These are phyloP conservation scores for Blastocystis sp. DNA, from an alignment of 352 stramenopile genomes.

Conservation along the genomic window DNA sequence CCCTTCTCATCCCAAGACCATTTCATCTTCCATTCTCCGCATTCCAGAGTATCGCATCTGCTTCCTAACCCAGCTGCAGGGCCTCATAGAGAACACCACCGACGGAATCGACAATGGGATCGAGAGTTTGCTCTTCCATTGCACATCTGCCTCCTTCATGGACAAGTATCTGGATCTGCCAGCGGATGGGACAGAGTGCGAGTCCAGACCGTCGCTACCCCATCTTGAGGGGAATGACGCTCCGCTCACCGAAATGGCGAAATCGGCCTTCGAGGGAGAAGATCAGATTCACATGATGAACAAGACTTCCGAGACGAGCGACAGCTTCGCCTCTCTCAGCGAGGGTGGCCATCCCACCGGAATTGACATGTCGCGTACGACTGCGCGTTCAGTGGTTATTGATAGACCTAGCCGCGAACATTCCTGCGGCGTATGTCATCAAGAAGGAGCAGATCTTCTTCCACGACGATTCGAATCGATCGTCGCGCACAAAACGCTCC, in stretches of 20 bases:
- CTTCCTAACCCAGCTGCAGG: conserved; percentile 57
- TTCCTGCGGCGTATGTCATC: conserved; percentile 49
- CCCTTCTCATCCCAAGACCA: conserved; percentile 1
- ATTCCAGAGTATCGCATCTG: conserved; percentile 56
- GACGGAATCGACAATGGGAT: neutral
- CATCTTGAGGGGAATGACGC: no score
- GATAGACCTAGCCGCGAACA: conserved; percentile 26
- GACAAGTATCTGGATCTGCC: conserved; percentile 50
- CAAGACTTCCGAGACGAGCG: neutral
- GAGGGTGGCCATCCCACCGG: conserved; percentile 11
- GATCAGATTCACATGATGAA: neutral
- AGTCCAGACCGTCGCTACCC: no score
- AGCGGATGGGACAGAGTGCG: no score
- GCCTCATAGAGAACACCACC: conserved; percentile 34
- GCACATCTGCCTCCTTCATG: conserved; percentile 20
- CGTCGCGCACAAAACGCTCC: neutral
- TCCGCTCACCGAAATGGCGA: neutral
- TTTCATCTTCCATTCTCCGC: conserved; percentile 29
- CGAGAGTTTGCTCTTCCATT: neutral
- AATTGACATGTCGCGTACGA: conserved; percentile 38
- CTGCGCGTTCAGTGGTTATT: neutral
- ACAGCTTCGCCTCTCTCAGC: neutral
- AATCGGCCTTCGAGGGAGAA: neutral
- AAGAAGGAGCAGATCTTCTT: conserved; percentile 47
- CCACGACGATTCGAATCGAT: conserved; percentile 23